A percentile compares a stretch with the other conserved stretches of the same genome.
These are phyloP conservation scores for Piromyces sp. DNA, from an alignment of 192 early-diverging fungal genomes.

Conservation along the genomic window DNA sequence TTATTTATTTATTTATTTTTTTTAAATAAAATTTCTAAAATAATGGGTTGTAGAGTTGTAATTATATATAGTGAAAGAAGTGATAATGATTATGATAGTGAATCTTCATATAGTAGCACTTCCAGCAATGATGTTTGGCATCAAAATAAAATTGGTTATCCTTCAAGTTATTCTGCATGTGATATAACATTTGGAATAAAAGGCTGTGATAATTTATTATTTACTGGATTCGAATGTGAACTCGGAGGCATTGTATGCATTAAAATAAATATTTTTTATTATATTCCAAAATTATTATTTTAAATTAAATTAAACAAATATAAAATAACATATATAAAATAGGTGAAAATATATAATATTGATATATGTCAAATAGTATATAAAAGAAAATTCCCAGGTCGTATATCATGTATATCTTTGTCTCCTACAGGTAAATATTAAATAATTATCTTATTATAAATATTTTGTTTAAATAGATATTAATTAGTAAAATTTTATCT, in stretches of 20 bases:
- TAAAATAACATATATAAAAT: background rate
- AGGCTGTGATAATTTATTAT: background rate
- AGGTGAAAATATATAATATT: background rate
- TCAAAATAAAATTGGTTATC: background rate
- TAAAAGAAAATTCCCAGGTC: background rate
- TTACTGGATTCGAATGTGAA: background rate
- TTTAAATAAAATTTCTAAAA: too few relatives aligned
- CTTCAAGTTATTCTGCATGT: background rate
- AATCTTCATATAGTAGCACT: background rate
- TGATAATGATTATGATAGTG: background rate
- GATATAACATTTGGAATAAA: background rate
- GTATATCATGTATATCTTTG: background rate
- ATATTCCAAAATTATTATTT: too few relatives aligned
- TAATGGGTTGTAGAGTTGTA: too few relatives aligned
- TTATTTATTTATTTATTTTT: too few relatives aligned
- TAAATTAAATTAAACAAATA: too few relatives aligned
- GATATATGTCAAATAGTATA: background rate
- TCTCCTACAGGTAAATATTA: background rate
- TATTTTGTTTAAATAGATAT: too few relatives aligned
- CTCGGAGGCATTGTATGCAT: background rate
- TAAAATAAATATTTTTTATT: too few relatives aligned
- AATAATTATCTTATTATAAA: too few relatives aligned
- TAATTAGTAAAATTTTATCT: too few relatives aligned
- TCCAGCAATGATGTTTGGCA: background rate
- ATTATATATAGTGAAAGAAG: background rate